These are phyloP conservation scores for Pulicaria dysenterica DNA, from an alignment of 129 eudicot genomes.

Conservation along the genomic window DNA sequence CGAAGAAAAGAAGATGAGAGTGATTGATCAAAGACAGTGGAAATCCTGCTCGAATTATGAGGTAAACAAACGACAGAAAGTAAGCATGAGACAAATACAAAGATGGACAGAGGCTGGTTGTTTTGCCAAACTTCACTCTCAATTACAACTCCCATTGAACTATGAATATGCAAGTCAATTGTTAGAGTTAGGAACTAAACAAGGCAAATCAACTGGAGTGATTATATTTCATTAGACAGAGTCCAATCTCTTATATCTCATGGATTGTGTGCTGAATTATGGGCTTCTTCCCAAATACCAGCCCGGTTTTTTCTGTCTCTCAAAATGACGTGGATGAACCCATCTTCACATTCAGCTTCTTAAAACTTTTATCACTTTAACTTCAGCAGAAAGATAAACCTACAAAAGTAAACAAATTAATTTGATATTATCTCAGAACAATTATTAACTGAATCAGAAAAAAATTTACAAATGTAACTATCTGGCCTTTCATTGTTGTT, in stretches of 20 bases:
- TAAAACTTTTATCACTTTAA: no score
- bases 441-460: no score
- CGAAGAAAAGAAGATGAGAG: slow-evolving; percentile 54
- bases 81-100: slow-evolving; percentile 61
- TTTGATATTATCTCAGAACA: no score
- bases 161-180: slow-evolving; percentile 4
- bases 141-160: slow-evolving; percentile 71
- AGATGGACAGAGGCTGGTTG: slow-evolving; percentile 42
- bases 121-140: slow-evolving; percentile 76
- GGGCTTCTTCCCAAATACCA: neutral
- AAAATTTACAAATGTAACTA: no score
- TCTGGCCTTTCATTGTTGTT: no score
- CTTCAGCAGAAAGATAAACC: no score
- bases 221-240: slow-evolving; percentile 1
- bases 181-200: slow-evolving; percentile 25
- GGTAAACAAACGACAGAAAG: slow-evolving; percentile 65
- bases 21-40: slow-evolving; percentile 61
- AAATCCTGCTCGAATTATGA: slow-evolving; percentile 33
- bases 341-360: no score
- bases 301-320: no score
- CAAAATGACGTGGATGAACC: no score
- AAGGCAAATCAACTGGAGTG: slow-evolving; percentile 1
- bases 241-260: slow-evolving; percentile 15
- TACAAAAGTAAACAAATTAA: no score
- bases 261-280: slow-evolving; percentile 1